Percentiles rank a stretch among this genome's conserved stretches.
phyloP scores from a whole-genome alignment of 176 grass and related monocot genomes.

The sorghum (Sorghum bicolor) region DNA sequence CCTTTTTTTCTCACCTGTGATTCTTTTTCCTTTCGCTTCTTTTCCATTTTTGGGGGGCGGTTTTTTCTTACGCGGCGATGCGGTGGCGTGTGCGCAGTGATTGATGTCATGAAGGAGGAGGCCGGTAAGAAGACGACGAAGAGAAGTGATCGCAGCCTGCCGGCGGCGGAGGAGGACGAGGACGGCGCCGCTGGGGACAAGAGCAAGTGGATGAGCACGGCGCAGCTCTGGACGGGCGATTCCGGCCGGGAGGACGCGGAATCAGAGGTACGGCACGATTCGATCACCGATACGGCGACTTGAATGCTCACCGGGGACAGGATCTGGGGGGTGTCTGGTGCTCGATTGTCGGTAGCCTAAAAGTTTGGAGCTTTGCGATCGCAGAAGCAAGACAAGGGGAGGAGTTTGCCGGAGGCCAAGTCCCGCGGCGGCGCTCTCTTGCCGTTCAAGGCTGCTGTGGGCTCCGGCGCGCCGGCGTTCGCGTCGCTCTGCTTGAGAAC shows the following conservation, averaged over 20 bases:
- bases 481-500: slow-evolving; percentile 25
- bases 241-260: slow-evolving; percentile 21
- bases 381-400: slow-evolving; percentile 39
- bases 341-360: slow-evolving; percentile 19
- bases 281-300: not conserved
- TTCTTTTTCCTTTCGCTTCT: not conserved
- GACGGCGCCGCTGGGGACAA: slow-evolving; percentile 49
- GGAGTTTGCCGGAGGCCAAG: slow-evolving; percentile 13
- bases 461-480: slow-evolving; percentile 33
- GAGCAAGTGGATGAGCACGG: slow-evolving; percentile 92
- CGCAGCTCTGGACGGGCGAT: slow-evolving; percentile 81
- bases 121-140: slow-evolving; percentile 2
- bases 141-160: not conserved
- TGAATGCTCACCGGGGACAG: not conserved
- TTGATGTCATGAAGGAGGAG: slow-evolving; percentile 76
- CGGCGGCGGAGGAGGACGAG: not conserved
- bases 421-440: slow-evolving; percentile 16
- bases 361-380: not conserved
- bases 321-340: not conserved
- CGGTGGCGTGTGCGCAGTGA: slow-evolving; percentile 47
- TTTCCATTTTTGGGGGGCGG: not conserved
- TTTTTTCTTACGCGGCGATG: slow-evolving; percentile 23
- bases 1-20: not conserved
- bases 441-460: slow-evolving; percentile 47
- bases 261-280: slow-evolving; percentile 20